Evolutionary conservation across 257 asterid species (phyloP).

Genomic region (Hygrophila difformis): DNA sequence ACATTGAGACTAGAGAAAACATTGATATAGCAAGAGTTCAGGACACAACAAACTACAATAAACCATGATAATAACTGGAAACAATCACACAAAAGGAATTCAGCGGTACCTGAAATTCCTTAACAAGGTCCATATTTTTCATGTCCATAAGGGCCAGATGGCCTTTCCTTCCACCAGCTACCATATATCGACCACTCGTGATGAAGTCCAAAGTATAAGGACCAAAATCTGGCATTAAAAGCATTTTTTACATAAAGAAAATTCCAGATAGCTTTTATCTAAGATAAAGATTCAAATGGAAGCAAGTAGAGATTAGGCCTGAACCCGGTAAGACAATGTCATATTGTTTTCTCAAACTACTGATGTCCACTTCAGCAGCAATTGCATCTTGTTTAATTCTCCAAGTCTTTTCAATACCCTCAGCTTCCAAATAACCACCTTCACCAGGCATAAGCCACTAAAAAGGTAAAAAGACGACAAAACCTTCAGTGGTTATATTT

Average conservation of each 20-base stretch:
- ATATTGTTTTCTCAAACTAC: constrained; percentile 64
- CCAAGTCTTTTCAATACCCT: constrained; percentile 90
- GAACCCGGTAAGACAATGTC: constrained; percentile 94
- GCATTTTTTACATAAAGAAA: not conserved
- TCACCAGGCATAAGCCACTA: constrained; percentile 93
- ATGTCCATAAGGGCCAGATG: constrained; percentile 78
- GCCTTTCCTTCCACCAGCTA: constrained; percentile 85
- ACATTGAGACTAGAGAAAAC: too few species aligned
- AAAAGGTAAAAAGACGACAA: constrained; percentile 7
- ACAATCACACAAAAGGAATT: not conserved
- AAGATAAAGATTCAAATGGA: constrained; percentile 7
- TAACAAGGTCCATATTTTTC: constrained; percentile 57
- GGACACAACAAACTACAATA: not conserved
- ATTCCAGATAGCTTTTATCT: too few species aligned
- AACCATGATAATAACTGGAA: not conserved
- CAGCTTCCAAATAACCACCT: constrained; percentile 69
- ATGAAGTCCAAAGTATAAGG: constrained; percentile 79
- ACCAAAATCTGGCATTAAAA: constrained; percentile 58
- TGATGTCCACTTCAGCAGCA: constrained; percentile 65
- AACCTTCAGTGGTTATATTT: too few species aligned
- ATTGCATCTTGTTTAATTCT: constrained; percentile 70
- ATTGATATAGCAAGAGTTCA: not conserved
- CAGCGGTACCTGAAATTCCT: constrained; percentile 68
- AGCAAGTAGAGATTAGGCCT: constrained; percentile 14
- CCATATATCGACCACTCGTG: constrained; percentile 79